phyloP scores from a whole-genome alignment of 441 rosid species.

The Croton laevigatus region DNA sequence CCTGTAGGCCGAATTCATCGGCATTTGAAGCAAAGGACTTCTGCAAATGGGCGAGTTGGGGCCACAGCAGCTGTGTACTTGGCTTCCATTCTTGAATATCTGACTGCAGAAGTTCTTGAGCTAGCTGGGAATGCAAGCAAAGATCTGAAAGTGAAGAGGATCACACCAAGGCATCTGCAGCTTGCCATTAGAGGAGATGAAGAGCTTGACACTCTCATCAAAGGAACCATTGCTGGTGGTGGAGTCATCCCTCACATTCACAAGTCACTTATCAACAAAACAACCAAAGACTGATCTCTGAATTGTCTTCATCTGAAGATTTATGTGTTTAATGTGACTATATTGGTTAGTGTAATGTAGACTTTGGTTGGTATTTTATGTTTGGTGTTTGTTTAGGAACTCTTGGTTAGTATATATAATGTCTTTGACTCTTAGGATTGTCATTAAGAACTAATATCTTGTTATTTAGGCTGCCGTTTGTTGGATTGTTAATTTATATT shows the following conservation, averaged over 20 bases:
- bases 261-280: conserved; percentile 87
- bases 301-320: neutral
- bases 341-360: conserved; percentile 11
- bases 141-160: conserved; percentile 92
- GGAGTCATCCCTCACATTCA: conserved; percentile 98
- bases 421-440: conserved; percentile 24
- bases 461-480: conserved; percentile 25
- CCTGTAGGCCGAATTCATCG: conserved; percentile 94
- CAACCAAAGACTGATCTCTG: conserved; percentile 51
- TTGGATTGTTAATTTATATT: conserved; percentile 11
- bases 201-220: conserved; percentile 93
- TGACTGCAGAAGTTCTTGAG: conserved; percentile 91
- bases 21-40: conserved; percentile 62
- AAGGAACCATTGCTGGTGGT: conserved; percentile 96
- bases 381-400: neutral
- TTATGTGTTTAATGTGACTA: conserved; percentile 7
- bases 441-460: conserved; percentile 14
- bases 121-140: conserved; percentile 92
- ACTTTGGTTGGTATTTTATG: neutral
- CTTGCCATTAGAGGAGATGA: conserved; percentile 94
- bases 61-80: conserved; percentile 92
- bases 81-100: conserved; percentile 81
- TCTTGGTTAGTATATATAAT: conserved; percentile 27
- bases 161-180: conserved; percentile 91
- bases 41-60: conserved; percentile 79